These are phyloP conservation scores for Hippophae rhamnoides DNA, from an alignment of 306 rosid genomes.

Conservation along the genomic window DNA sequence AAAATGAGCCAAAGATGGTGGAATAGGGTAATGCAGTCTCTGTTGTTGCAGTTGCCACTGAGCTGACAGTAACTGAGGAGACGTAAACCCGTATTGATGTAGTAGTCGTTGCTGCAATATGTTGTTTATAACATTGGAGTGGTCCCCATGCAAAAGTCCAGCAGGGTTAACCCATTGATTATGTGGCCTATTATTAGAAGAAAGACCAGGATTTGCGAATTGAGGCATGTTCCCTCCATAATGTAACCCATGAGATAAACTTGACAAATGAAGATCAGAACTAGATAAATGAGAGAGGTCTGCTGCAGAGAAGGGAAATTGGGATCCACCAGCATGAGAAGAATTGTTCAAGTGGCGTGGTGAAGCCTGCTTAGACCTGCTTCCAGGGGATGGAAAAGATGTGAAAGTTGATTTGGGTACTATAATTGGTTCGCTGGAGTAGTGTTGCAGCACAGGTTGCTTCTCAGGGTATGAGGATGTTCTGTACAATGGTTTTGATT, in stretches of 20 bases:
- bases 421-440: constrained; percentile 52
- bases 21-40: constrained; percentile 43
- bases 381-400: constrained; percentile 44
- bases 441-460: constrained; percentile 33
- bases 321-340: constrained; percentile 43
- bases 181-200: constrained; percentile 31
- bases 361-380: constrained; percentile 41
- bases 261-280: constrained; percentile 39
- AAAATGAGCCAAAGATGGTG: constrained; percentile 37
- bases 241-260: constrained; percentile 39
- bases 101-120: constrained; percentile 46
- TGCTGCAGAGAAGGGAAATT: constrained; percentile 30
- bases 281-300: constrained; percentile 38
- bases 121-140: constrained; percentile 30
- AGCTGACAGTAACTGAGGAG: constrained; percentile 36
- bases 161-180: constrained; percentile 47
- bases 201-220: constrained; percentile 20
- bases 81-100: constrained; percentile 43
- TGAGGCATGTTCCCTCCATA: constrained; percentile 53
- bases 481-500: constrained; percentile 56
- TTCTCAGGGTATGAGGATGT: constrained; percentile 78
- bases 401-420: constrained; percentile 53
- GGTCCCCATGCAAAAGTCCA: constrained; percentile 48
- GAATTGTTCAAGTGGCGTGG: constrained; percentile 46
- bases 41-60: constrained; percentile 27